Evolutionary conservation across 2,329 filamentous ascomycete species (phyloP).

Genomic region (Sphaerulina vaccinii): DNA sequence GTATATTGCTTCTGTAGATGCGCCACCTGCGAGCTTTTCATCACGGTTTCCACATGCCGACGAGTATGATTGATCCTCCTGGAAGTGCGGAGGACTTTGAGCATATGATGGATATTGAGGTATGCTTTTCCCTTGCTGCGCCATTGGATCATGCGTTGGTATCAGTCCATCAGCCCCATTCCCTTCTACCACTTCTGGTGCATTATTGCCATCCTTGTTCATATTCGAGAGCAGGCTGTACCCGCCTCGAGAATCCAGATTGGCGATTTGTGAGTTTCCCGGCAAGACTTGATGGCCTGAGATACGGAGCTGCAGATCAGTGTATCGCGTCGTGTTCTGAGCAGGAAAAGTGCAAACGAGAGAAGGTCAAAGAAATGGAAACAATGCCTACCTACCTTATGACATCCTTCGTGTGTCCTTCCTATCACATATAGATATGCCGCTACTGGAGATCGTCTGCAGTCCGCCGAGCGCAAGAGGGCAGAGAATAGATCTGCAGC

Average conservation of each 20-base stretch:
- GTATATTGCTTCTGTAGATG: not conserved
- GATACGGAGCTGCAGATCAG: not conserved
- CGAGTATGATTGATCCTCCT: not conserved
- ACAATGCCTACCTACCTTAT: not conserved
- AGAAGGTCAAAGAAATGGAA: not conserved
- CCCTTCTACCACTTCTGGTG: constrained; percentile 9
- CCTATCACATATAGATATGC: not conserved
- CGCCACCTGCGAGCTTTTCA: constrained; percentile 3
- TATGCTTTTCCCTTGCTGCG: not conserved
- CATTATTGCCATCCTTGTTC: not conserved
- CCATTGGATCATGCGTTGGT: not conserved
- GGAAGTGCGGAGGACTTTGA: not conserved
- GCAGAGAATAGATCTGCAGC: not conserved
- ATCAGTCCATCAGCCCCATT: constrained; percentile 12
- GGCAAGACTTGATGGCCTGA: not conserved
- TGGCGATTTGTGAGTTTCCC: not conserved
- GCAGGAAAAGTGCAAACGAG: not conserved
- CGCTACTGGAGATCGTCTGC: not conserved
- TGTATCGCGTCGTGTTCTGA: not conserved
- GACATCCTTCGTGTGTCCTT: not conserved
- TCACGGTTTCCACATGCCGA: not conserved
- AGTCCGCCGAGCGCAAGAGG: not conserved
- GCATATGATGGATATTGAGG: not conserved
- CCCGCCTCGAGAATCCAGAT: not conserved
- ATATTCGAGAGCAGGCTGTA: constrained; percentile 4